Base-by-base conservation (phyloP, 129 eudicot genomes). In the Heracleum sosnowskyi region DNA sequence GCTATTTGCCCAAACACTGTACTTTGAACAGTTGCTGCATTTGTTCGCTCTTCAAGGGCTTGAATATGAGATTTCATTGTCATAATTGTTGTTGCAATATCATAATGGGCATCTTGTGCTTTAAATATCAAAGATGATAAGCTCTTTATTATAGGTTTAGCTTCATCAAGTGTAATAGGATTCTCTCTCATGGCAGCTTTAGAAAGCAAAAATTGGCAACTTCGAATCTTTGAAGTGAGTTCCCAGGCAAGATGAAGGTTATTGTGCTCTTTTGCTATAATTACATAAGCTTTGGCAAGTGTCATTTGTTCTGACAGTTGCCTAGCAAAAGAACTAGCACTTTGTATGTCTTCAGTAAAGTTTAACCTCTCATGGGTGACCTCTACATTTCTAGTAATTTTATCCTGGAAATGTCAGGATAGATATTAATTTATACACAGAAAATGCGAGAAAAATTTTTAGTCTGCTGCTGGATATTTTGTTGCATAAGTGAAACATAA, bases 61-160 rank as follows among this genome's bases (percentile, higher is more conserved):
- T 88, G 92, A 75, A 88, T 88, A 63, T 81, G 86, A 63, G 85
- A 81, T 76, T 86, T 86, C 92, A 88, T 88, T 29, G 92, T 88
- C 85, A 88, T 86, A 51, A 88, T 83, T 74, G 92, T 88, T 83
- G 92, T 88, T 11, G 92, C 92, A 13, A 88, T 84, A 79, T 88
- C 92, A 74, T 88, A 88, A 77, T 88, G 92, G 39, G 90, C 83
- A 69, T 88, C 90, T 79, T 86, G 92, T 35, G 92, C 89, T 77
- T 88, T 86, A 73, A 81, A 82, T 33, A 88, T 86, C n/a, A 88
- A 84, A 64, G 88, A 82, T 12, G 92, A 86, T 40, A 86, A 76
- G 75, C 88, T 80, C 79, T 77, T 78, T 20, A 86, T 84, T 80
- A 84, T 53, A 13, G 92, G 90, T 44, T 84, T 86, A 13, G 92